phyloP scores from a whole-genome alignment of 2,329 filamentous ascomycete species.

The Talaromyces sp. region DNA sequence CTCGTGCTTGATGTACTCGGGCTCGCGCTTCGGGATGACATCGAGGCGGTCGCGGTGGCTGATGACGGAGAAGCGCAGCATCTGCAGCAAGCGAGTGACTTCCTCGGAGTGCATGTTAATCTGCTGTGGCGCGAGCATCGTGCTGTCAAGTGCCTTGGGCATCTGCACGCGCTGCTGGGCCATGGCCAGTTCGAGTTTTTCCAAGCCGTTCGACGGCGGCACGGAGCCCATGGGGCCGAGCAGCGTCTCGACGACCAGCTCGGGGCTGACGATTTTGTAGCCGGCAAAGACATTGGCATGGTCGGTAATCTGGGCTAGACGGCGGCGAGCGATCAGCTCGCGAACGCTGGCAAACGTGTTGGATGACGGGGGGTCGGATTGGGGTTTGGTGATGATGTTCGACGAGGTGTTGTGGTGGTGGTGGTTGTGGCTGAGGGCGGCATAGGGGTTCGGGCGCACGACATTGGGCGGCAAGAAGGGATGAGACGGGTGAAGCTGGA shows the following conservation, averaged over 20 bases:
- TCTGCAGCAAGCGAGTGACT: conserved; percentile 37
- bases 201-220: conserved; percentile 35
- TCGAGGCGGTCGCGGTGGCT: conserved; percentile 35
- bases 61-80: conserved; percentile 40
- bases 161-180: conserved; percentile 38
- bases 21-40: conserved; percentile 34
- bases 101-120: conserved; percentile 41
- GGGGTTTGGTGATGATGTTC: conserved; percentile 4
- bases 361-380: conserved; percentile 16
- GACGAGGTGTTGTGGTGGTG: neutral
- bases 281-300: conserved; percentile 42
- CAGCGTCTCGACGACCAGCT: conserved; percentile 39
- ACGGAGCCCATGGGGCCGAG: conserved; percentile 38
- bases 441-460: conserved; percentile 16
- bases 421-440: conserved; percentile 5
- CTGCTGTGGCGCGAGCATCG: conserved; percentile 32
- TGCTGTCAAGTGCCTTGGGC: conserved; percentile 32
- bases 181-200: conserved; percentile 41
- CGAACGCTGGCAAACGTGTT: conserved; percentile 39
- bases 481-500: neutral
- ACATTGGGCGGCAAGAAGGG: conserved; percentile 10
- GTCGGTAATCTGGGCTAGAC: conserved; percentile 39
- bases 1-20: conserved; percentile 28
- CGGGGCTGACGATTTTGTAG: conserved; percentile 39
- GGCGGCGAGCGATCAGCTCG: conserved; percentile 37